Base-by-base conservation (phyloP, 2,329 filamentous ascomycete genomes). In the Diplodia mutila region DNA sequence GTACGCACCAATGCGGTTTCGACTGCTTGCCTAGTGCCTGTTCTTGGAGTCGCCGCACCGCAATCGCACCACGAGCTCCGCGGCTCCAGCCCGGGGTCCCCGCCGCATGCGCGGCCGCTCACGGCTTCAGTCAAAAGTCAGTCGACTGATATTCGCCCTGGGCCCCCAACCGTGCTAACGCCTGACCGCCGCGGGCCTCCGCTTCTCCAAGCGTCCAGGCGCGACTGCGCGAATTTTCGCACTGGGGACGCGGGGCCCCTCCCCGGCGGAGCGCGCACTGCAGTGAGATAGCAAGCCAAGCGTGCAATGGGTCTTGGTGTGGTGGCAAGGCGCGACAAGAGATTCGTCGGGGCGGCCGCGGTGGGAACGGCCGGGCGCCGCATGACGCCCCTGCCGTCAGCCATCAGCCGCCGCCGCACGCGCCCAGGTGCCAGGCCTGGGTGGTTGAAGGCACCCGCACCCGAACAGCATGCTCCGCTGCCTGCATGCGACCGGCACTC, bases 191-290 rank as follows among this genome's bases (percentile, higher is more conserved):
- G 42, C 59, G 14, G n/a, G 42, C 12, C 27, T 51, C 16, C 37
- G 42, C 4, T 48, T n/a, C 55, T 12, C 39, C 23, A 61, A 16
- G 21, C 55, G 27, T 46, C 27, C 55, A 57, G 54, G 54, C 54
- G 37, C 37, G 18, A 23, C 16, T 61, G 57, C 27, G 57, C 12
- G 39, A 61, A 61, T 61, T 48, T 32, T 21, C 9, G 27, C n/a
- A 18, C 42, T 51, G 59, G 59, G n/a, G 42, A 37, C 59, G 59
- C 59, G 59, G 59, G 42, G 59, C 59, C 42, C 46, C n/a, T 37
- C 18, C 27, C 34, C 29, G 55, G 55, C 25, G 34, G 34, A 37
- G 37, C 4, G n/a, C 12, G 2, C 12, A 18, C 42, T 37, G 59
- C 59, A 63, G 42, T 18, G 25, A 48, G 39, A 39, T 9, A n/a